phyloP scores from a whole-genome alignment of 768 basidiomycete species.

The Podaxis carcinomalis region DNA sequence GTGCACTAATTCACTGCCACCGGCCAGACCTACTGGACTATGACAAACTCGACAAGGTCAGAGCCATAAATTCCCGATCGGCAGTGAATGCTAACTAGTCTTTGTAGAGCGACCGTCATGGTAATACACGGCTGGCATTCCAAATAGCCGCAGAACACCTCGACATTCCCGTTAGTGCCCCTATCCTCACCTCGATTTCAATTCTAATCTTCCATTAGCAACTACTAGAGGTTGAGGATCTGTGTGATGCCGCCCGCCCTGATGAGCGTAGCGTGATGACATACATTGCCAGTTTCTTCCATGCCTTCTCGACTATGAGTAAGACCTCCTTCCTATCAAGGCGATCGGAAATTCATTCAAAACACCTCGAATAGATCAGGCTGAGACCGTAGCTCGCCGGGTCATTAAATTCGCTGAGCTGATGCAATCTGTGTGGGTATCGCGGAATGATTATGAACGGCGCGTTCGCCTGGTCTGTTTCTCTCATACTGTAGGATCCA shows the following conservation, averaged over 20 bases:
- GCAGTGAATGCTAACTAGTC: neutral
- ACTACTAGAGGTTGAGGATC: slow-evolving; percentile 93
- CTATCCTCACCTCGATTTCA: neutral
- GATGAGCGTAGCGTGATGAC: slow-evolving; percentile 99
- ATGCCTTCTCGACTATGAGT: slow-evolving; percentile 98
- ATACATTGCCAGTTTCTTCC: slow-evolving; percentile 96
- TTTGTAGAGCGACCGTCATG: slow-evolving; percentile 69
- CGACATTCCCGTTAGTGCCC: slow-evolving; percentile 74
- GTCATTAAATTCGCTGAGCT: slow-evolving; percentile 96
- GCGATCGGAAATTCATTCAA: slow-evolving; percentile 1
- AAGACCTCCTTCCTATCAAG: slow-evolving; percentile 17
- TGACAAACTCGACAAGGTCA: slow-evolving; percentile 76
- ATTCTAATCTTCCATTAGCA: slow-evolving; percentile 43
- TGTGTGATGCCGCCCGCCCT: slow-evolving; percentile 82
- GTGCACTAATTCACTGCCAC: slow-evolving; percentile 96
- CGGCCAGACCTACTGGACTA: slow-evolving; percentile 95
- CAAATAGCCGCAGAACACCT: slow-evolving; percentile 82
- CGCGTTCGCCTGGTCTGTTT: slow-evolving; percentile 61
- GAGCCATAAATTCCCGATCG: slow-evolving; percentile 1
- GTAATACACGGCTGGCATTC: slow-evolving; percentile 87
- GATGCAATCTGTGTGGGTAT: slow-evolving; percentile 88
- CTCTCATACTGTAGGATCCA: neutral
- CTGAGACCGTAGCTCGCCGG: slow-evolving; percentile 88
- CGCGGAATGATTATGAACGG: slow-evolving; percentile 88
- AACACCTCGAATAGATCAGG: slow-evolving; percentile 61